Evolutionary conservation across 176 grass and related monocot genomes (phyloP).

Genomic region (Dendrocalamus sinicus): DNA sequence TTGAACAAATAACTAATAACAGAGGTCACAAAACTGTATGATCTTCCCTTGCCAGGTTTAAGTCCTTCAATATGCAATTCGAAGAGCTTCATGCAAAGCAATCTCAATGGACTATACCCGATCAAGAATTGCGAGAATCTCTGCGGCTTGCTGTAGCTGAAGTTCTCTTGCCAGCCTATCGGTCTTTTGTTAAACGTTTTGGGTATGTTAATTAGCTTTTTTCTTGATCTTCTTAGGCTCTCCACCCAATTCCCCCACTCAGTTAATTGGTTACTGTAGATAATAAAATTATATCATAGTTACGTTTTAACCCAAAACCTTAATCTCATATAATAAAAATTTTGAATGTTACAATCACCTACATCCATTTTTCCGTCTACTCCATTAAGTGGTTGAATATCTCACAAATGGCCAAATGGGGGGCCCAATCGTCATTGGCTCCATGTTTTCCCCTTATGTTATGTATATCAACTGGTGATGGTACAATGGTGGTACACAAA

Average conservation of each 20-base stretch:
- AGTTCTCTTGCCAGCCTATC: conserved; percentile 77
- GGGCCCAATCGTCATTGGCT: neutral
- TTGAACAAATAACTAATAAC: neutral
- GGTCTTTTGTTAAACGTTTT: conserved; percentile 71
- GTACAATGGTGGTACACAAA: neutral
- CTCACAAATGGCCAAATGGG: conserved; percentile 5
- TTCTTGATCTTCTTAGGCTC: neutral
- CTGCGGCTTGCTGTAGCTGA: conserved; percentile 79
- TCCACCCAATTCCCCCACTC: neutral
- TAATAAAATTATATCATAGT: conserved; percentile 14
- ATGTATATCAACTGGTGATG: neutral
- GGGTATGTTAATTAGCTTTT: conserved; percentile 56
- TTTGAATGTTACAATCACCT: conserved; percentile 16
- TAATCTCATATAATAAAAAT: neutral
- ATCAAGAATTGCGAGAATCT: conserved; percentile 75
- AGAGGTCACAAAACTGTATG: conserved; percentile 7
- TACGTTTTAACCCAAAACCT: conserved; percentile 3
- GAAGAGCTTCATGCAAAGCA: conserved; percentile 74
- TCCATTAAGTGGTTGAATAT: conserved; percentile 10
- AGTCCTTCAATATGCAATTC: conserved; percentile 77
- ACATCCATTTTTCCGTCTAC: conserved; percentile 15
- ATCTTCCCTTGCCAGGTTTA: conserved; percentile 55
- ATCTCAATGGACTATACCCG: conserved; percentile 78
- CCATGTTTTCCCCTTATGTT: conserved; percentile 4
- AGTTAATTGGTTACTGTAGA: conserved; percentile 14